phyloP scores from a whole-genome alignment of 75 land plant species.

The Isoetes taiwanensis region DNA sequence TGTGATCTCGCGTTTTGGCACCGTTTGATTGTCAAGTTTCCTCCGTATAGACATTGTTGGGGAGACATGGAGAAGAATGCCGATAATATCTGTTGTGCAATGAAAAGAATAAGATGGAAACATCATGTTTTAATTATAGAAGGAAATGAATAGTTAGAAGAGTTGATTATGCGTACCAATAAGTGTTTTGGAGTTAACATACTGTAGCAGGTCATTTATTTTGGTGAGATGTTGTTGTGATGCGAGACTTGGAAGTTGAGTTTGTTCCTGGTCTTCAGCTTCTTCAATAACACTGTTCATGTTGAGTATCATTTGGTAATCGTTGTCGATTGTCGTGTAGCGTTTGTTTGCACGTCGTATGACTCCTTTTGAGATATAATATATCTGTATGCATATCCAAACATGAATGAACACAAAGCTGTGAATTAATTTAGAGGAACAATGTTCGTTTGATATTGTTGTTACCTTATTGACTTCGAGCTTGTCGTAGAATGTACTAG shows the following conservation, averaged over 20 bases:
- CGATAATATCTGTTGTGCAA: slow-evolving; percentile 78
- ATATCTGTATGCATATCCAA: slow-evolving; percentile 22
- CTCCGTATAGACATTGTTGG: slow-evolving; percentile 50
- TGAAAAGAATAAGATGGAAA: neutral
- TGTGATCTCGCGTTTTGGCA: slow-evolving; percentile 89
- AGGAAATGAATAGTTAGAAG: no score
- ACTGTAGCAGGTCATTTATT: slow-evolving; percentile 58
- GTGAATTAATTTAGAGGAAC: no score
- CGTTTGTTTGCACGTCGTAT: slow-evolving; percentile 80
- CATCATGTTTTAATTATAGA: no score
- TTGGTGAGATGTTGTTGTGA: slow-evolving; percentile 53
- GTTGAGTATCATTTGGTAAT: slow-evolving; percentile 90
- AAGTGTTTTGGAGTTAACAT: slow-evolving; percentile 71
- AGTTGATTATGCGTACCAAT: slow-evolving; percentile 48
- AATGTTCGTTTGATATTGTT: neutral
- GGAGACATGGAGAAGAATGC: slow-evolving; percentile 73
- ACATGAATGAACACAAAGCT: no score
- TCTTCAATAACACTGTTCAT: slow-evolving; percentile 73
- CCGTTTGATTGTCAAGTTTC: slow-evolving; percentile 63
- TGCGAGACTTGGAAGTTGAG: slow-evolving; percentile 36
- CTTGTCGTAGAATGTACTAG: slow-evolving; percentile 63
- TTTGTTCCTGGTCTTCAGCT: slow-evolving; percentile 31
- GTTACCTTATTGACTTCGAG: slow-evolving; percentile 67
- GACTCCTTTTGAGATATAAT: slow-evolving; percentile 75
- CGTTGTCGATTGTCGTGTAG: slow-evolving; percentile 70